Evolutionary conservation across 140 eudicot genomes (phyloP).

Genomic region (Erigeron philadelphicus): DNA sequence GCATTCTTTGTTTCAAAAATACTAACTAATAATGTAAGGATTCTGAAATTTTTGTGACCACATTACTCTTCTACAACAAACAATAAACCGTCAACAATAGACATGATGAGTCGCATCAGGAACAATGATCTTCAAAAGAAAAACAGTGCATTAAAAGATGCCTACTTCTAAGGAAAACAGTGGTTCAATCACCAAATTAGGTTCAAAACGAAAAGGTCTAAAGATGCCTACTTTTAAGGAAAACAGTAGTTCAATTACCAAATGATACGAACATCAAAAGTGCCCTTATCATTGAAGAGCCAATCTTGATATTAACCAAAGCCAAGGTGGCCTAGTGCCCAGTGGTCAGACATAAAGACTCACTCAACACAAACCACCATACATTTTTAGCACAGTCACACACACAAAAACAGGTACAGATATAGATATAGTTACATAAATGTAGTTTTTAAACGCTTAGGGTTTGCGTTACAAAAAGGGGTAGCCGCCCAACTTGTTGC

Average conservation of each 20-base stretch:
- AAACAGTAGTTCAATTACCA: background rate
- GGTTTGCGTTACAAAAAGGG: too few relatives aligned
- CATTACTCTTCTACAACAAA: too few relatives aligned
- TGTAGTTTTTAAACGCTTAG: too few relatives aligned
- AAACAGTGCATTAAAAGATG: background rate
- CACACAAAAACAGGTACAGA: too few relatives aligned
- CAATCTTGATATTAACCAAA: too few relatives aligned
- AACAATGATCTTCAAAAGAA: background rate
- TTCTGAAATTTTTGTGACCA: too few relatives aligned
- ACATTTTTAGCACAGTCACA: background rate
- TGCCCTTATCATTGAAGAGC: too few relatives aligned
- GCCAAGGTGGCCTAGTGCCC: too few relatives aligned
- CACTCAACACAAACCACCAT: conserved; percentile 1
- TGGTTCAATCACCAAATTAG: background rate
- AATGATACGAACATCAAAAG: background rate
- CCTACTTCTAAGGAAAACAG: background rate
- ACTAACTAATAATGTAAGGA: background rate
- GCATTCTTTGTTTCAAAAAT: background rate
- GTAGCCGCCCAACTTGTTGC: too few relatives aligned
- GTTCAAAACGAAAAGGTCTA: background rate
- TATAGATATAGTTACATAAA: too few relatives aligned
- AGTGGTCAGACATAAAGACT: too few relatives aligned
- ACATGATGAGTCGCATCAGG: background rate
- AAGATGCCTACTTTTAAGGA: background rate
- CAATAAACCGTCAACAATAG: background rate